These are phyloP conservation scores for Sphaerulina vaccinii DNA, from an alignment of 2,329 filamentous ascomycete genomes.

Conservation along the genomic window DNA sequence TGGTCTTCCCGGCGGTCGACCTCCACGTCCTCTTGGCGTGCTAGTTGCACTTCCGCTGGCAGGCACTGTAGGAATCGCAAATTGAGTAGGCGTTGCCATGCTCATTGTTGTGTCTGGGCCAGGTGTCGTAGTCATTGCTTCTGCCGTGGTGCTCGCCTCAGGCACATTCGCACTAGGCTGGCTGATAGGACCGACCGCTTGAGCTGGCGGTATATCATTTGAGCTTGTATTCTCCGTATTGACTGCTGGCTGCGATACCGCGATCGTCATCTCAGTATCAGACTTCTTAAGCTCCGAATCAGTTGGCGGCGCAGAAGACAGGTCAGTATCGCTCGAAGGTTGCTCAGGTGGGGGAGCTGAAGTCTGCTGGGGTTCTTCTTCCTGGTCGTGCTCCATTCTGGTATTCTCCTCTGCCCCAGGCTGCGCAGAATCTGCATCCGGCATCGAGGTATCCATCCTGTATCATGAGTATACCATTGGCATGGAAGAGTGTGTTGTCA, in stretches of 20 bases:
- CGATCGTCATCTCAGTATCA: neutral
- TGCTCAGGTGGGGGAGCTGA: conserved; percentile 12
- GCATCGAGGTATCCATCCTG: conserved; percentile 9
- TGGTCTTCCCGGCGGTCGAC: conserved; percentile 27
- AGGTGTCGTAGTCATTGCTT: neutral
- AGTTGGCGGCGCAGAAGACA: conserved; percentile 19
- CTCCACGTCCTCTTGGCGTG: conserved; percentile 34
- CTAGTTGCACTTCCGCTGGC: conserved; percentile 4
- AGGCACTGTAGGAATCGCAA: conserved; percentile 37
- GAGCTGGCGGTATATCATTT: neutral
- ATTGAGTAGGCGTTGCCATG: conserved; percentile 37
- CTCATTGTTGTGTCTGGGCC: neutral
- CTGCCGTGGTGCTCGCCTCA: neutral
- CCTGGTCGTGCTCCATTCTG: conserved; percentile 1
- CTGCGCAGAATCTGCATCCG: conserved; percentile 5
- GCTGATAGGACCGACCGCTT: neutral
- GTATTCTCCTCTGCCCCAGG: neutral
- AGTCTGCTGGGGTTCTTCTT: conserved; percentile 1
- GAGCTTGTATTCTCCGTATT: neutral
- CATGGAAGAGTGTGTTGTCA: neutral
- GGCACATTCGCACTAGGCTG: neutral
- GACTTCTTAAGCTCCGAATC: conserved; percentile 20
- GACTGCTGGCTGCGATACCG: neutral
- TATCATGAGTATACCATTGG: neutral
- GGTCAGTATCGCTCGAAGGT: conserved; percentile 13